Base-by-base conservation (phyloP, 257 asterid genomes). In the Solanum piurae region DNA sequence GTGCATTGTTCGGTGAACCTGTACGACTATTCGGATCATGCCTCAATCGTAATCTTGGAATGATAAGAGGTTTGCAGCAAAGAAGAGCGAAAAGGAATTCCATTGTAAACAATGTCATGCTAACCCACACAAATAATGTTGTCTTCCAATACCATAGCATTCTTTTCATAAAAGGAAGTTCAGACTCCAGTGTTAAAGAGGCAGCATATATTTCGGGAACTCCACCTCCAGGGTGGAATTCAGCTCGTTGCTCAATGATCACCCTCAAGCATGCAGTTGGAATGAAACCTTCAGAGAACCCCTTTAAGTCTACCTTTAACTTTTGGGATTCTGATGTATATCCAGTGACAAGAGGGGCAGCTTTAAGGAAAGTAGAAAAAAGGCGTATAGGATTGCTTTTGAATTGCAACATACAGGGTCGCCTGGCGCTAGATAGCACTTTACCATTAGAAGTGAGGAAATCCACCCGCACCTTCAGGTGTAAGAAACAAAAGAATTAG, bases 191-290 rank as follows among this genome's bases (percentile, higher is more conserved):
- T 36, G 62, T 69, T 44, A 95, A 88, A 87, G 93, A 92, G 25
- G 98, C 96, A 46, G 89, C 25, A 87, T 97, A 97, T 73, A 97
- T 92, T 89, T 95, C 98, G 34, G 98, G 99, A 84, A 94, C 90
- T 76, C 98, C 98, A 77, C 92, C 94, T 84, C 96, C 97, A 4
- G 91, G 92, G 33, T 76, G 91, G 88, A 89, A 95, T 89, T 95
- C 94, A 73, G 99, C 98, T 80, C 98, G 92, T 68, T 93, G 98
- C 90, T 94, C 99, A 29, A 95, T 89, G 29, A 85, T 87, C 75
- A 95, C 96, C 91, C 93, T 93, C 83, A 97, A 84, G 90, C 90
- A 91, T 84, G 98, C 91, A 29, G 98, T 97, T 66, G 97, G 98
- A 46, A 21, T 83, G n/a, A 73, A 86, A 29, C 96, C 95, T 91